Evolutionary conservation across 2,329 filamentous ascomycete species (phyloP).

Genomic region (Ramichloridium luteum): DNA sequence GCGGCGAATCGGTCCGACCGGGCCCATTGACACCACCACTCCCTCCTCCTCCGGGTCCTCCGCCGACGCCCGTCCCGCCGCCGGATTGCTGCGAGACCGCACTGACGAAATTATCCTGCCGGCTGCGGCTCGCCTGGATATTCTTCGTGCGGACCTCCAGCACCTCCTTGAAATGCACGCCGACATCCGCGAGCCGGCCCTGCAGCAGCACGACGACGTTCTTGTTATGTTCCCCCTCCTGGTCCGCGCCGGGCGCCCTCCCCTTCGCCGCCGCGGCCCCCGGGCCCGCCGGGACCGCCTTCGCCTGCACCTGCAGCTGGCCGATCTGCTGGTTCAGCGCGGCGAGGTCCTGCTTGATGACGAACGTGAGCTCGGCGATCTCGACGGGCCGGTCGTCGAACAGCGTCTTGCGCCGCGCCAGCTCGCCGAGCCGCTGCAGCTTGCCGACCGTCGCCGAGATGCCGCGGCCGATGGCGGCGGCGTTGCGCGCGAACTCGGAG

Average conservation of each 20-base stretch:
- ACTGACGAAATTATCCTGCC: slow-evolving; percentile 94
- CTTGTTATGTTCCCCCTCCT: slow-evolving; percentile 95
- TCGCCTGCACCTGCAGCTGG: slow-evolving; percentile 61
- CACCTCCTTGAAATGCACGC: slow-evolving; percentile 93
- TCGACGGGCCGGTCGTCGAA: slow-evolving; percentile 96
- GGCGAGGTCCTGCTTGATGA: slow-evolving; percentile 94
- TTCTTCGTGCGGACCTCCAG: slow-evolving; percentile 94
- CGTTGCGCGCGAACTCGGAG: slow-evolving; percentile 86
- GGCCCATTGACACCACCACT: slow-evolving; percentile 21
- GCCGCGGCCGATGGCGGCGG: slow-evolving; percentile 80
- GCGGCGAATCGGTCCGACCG: slow-evolving; percentile 40
- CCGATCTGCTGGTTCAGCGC: slow-evolving; percentile 78
- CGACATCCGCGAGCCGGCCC: slow-evolving; percentile 82
- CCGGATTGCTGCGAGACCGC: slow-evolving; percentile 64
- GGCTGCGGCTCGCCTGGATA: slow-evolving; percentile 81
- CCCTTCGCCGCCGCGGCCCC: slow-evolving; percentile 5
- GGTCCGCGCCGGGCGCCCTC: slow-evolving; percentile 42
- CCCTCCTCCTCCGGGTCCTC: too few species aligned
- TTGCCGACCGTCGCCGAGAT: slow-evolving; percentile 92
- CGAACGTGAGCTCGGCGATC: slow-evolving; percentile 91
- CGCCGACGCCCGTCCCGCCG: slow-evolving; percentile 4
- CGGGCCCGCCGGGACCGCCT: slow-evolving; percentile 18
- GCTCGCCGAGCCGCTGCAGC: slow-evolving; percentile 79
- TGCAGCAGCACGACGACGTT: slow-evolving; percentile 89
- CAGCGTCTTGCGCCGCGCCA: slow-evolving; percentile 91